These are phyloP conservation scores for Brassica rapa DNA, from an alignment of 345 rosid genomes.

Conservation along the genomic window DNA sequence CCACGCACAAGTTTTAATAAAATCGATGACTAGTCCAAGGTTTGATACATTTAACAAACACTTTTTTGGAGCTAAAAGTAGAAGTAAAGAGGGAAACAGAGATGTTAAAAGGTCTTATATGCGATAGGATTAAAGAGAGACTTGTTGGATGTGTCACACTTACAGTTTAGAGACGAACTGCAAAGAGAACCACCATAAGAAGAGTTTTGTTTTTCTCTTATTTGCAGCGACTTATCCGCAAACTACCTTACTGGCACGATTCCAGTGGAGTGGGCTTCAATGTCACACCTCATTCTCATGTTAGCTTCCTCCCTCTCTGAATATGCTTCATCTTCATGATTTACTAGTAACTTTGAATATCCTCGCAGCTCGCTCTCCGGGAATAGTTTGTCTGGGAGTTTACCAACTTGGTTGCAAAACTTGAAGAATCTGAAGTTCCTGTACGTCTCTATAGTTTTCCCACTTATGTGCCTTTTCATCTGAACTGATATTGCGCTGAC, in stretches of 20 bases:
- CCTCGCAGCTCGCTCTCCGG: slow-evolving; percentile 45
- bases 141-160: background rate
- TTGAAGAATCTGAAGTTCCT: slow-evolving; percentile 44
- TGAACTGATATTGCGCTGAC: background rate
- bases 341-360: background rate
- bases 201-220: background rate
- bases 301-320: slow-evolving; percentile 35
- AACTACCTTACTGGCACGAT: slow-evolving; percentile 57
- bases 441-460: slow-evolving; percentile 36
- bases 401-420: slow-evolving; percentile 49
- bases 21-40: background rate
- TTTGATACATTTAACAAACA: background rate
- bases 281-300: slow-evolving; percentile 46
- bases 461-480: background rate
- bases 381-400: slow-evolving; percentile 51
- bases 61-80: background rate
- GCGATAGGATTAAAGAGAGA: background rate
- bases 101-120: background rate
- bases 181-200: background rate
- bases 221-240: slow-evolving; percentile 24
- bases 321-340: slow-evolving; percentile 8
- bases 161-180: background rate
- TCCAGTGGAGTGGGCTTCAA: slow-evolving; percentile 58
- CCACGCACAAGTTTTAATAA: background rate
- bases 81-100: background rate